These are phyloP conservation scores for Pseudocercospora fuligena DNA, from an alignment of 2,329 filamentous ascomycete species.

Conservation along the genomic window DNA sequence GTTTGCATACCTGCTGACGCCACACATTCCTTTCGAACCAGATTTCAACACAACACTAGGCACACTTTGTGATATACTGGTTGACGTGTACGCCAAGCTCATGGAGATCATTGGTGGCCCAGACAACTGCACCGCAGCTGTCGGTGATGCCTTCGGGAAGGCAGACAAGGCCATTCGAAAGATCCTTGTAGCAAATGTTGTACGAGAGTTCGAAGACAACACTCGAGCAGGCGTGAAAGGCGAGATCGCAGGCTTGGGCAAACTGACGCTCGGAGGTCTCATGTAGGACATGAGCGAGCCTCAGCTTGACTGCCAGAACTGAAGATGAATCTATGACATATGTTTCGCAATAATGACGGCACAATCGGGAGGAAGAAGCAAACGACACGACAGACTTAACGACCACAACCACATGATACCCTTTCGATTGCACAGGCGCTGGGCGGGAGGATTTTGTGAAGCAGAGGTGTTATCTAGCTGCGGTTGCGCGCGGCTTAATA, in stretches of 20 bases:
- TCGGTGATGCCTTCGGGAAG: conserved; percentile 88
- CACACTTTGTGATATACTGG: conserved; percentile 91
- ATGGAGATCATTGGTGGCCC: conserved; percentile 76
- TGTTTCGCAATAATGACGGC: conserved; percentile 3
- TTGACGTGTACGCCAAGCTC: conserved; percentile 86
- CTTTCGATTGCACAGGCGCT: conserved; percentile 11
- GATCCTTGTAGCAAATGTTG: conserved; percentile 82
- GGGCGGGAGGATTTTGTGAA: background rate
- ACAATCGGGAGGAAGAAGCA: background rate
- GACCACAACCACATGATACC: conserved; percentile 5
- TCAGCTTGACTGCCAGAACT: conserved; percentile 1
- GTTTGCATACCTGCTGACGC: conserved; percentile 88
- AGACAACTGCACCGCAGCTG: conserved; percentile 64
- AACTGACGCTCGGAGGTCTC: conserved; percentile 85
- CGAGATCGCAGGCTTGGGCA: conserved; percentile 84
- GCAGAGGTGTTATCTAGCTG: background rate
- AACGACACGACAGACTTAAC: conserved; percentile 5
- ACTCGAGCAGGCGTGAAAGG: conserved; percentile 75
- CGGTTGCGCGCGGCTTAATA: conserved; percentile 9
- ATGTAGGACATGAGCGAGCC: conserved; percentile 56
- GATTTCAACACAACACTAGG: conserved; percentile 97
- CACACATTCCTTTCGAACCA: conserved; percentile 89
- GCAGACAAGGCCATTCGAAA: conserved; percentile 85
- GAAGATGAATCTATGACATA: background rate
- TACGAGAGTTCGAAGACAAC: conserved; percentile 91